Conservation (phyloP, 139 green algal species). For the Chlamydomonas incerta region DNA sequence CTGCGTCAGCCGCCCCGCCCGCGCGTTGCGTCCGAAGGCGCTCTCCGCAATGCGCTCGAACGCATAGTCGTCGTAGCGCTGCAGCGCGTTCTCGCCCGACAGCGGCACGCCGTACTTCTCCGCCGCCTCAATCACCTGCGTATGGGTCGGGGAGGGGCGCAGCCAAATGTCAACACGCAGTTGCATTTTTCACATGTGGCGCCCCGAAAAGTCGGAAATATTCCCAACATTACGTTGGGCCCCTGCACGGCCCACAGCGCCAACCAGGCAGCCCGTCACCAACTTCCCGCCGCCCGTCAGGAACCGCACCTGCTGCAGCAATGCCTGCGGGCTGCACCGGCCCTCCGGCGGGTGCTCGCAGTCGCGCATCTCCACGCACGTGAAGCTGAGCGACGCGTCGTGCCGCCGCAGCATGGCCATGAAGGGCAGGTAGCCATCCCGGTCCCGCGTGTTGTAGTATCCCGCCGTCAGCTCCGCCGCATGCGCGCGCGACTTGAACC, state of each 20-base stretch:
- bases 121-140: slow-evolving; percentile 80
- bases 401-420: slow-evolving; percentile 71
- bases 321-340: slow-evolving; percentile 89
- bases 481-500: slow-evolving; percentile 94
- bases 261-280: no score
- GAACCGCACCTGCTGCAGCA: slow-evolving; percentile 78
- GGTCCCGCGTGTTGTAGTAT: slow-evolving; percentile 97
- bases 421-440: slow-evolving; percentile 88
- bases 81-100: slow-evolving; percentile 96
- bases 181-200: no score
- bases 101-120: slow-evolving; percentile 81
- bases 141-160: background rate
- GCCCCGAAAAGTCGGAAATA: no score
- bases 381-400: slow-evolving; percentile 92
- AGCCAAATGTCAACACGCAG: no score
- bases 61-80: slow-evolving; percentile 94
- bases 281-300: no score
- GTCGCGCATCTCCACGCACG: slow-evolving; percentile 99
- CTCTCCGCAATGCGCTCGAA: slow-evolving; percentile 93
- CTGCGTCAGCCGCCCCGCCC: slow-evolving; percentile 84
- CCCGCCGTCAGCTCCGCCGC: slow-evolving; percentile 97
- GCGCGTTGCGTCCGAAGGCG: slow-evolving; percentile 86
- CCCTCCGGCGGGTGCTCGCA: slow-evolving; percentile 95
- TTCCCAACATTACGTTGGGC: no score
- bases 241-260: no score